Conservation (phyloP, 345 rosid genomes). For the Acer saccharum region DNA sequence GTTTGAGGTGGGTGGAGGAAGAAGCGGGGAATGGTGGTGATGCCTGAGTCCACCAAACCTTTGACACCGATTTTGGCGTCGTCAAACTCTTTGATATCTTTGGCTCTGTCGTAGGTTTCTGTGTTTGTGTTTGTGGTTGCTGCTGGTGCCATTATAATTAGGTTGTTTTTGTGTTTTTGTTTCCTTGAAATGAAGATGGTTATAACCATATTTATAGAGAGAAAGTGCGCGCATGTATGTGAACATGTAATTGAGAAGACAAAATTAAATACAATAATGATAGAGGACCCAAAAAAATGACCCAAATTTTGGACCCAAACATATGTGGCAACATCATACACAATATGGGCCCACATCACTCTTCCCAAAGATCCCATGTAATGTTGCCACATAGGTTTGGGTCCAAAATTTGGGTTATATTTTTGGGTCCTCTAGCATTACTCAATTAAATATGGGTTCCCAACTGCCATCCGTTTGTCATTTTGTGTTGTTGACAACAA, state of each 20-base stretch:
- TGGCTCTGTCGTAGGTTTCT: constrained; percentile 25
- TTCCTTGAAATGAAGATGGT: neutral
- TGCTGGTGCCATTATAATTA: neutral
- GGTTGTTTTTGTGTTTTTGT: too few species aligned
- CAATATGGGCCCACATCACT: too few species aligned
- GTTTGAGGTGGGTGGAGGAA: constrained; percentile 45
- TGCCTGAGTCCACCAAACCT: constrained; percentile 49
- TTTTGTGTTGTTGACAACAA: neutral
- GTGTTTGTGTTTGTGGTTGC: neutral
- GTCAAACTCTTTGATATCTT: constrained; percentile 42
- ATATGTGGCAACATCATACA: too few species aligned
- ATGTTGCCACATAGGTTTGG: too few species aligned
- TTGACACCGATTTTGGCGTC: constrained; percentile 52
- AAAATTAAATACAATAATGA: too few species aligned
- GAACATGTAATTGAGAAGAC: neutral
- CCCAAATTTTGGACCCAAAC: too few species aligned
- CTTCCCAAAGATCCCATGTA: too few species aligned
- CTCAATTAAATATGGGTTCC: neutral
- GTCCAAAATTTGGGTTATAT: too few species aligned
- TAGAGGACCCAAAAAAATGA: too few species aligned
- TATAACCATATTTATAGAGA: neutral
- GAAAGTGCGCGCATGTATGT: neutral
- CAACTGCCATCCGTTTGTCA: neutral
- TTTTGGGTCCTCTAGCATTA: too few species aligned
- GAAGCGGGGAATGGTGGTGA: constrained; percentile 47